A percentile compares a stretch with the other conserved stretches of the same genome.
These are phyloP conservation scores for Kockiozyma suomiensis DNA, from an alignment of 805 yeast genomes.

Conservation along the genomic window DNA sequence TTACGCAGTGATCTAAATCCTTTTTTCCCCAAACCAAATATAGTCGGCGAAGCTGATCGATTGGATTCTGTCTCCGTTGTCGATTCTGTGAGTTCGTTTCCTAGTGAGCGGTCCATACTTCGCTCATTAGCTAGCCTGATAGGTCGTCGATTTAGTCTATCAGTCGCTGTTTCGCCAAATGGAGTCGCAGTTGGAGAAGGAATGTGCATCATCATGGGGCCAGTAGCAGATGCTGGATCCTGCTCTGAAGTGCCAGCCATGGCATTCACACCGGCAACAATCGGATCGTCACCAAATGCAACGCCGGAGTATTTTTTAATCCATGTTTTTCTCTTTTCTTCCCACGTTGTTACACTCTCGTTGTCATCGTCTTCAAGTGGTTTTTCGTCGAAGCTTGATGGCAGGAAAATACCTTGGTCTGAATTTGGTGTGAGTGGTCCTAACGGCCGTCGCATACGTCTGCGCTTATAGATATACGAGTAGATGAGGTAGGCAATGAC, in stretches of 20 bases:
- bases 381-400: slow-evolving; percentile 11
- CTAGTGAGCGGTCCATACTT: background rate
- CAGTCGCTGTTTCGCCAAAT: background rate
- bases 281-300: slow-evolving; percentile 1
- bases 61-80: background rate
- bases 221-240: background rate
- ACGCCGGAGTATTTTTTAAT: slow-evolving; percentile 12
- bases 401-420: slow-evolving; percentile 22
- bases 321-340: slow-evolving; percentile 20
- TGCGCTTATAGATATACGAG: slow-evolving; percentile 38
- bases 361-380: slow-evolving; percentile 10
- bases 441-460: slow-evolving; percentile 30
- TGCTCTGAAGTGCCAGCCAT: background rate
- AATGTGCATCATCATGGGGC: slow-evolving; percentile 5
- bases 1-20: slow-evolving; percentile 7
- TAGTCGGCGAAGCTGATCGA: background rate
- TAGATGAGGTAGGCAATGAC: slow-evolving; percentile 44
- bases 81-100: background rate
- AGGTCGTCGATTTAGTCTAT: background rate
- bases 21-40: slow-evolving; percentile 10
- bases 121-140: background rate
- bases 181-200: background rate
- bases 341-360: slow-evolving; percentile 22
- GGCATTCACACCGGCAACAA: background rate
- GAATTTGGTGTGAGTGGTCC: slow-evolving; percentile 30